Evolutionary conservation across 331 rosid genomes (phyloP), one percentile per base, ranked within the genome.

Genomic region (Cucumis variabilis): DNA sequence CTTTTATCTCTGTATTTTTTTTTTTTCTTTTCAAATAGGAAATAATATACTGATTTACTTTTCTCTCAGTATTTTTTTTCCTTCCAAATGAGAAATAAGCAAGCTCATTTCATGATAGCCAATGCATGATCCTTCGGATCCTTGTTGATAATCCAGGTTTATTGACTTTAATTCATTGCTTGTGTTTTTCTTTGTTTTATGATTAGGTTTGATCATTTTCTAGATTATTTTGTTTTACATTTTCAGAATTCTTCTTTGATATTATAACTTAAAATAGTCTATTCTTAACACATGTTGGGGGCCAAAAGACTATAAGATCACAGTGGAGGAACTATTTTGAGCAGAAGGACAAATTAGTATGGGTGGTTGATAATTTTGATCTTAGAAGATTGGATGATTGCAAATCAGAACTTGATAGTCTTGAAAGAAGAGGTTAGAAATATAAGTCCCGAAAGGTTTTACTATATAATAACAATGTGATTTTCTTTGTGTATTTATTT

Each of bases 311-410:
- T 7, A 96, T 96, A 84, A 91, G 99, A 92, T 96, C 99, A 23
- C 95, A 95, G 80, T 94, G 98, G 98, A 93, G 98, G 91, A 95
- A 96, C 93, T 96, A 96, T n/a, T n/a, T n/a, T n/a, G n/a, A n/a
- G n/a, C n/a, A n/a, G n/a, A n/a, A n/a, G n/a, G n/a, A n/a, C n/a
- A n/a, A n/a, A n/a, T n/a, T n/a, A n/a, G n/a, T n/a, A n/a, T n/a
- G n/a, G n/a, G n/a, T n/a, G n/a, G n/a, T n/a, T n/a, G n/a, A n/a
- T n/a, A n/a, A n/a, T n/a, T n/a, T n/a, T n/a, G n/a, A n/a, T n/a
- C n/a, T n/a, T 68, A 92, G 98, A 89, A 90, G 98, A 92, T 88
- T 95, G 91, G 97, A 94, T 79, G 99, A 96, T 90, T 95, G 99
- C 94, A 95, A 90, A 92, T 85, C 88, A 87, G 99, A 96, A 89